Conservation (phyloP, 805 yeast species). For the Wickerhamomyces xylosicus region DNA sequence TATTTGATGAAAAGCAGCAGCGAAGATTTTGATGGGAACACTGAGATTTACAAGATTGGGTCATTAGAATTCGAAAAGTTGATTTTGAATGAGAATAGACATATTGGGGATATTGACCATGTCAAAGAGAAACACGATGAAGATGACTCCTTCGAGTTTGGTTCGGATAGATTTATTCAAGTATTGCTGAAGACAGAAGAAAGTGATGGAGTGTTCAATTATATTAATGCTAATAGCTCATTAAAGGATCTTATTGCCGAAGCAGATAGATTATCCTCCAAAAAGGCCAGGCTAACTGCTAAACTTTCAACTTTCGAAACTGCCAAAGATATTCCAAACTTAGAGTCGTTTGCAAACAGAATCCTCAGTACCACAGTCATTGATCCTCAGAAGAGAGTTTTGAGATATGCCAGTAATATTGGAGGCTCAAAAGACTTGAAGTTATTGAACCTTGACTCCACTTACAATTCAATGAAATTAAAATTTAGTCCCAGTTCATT, state of each 20-base stretch:
- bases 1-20: constrained; percentile 1
- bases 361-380: constrained; percentile 8
- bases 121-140: constrained; percentile 10
- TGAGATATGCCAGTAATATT: constrained; percentile 2
- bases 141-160: constrained; percentile 43
- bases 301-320: constrained; percentile 15
- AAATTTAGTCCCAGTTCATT: background rate
- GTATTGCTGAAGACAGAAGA: constrained; percentile 23
- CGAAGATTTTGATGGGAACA: constrained; percentile 4
- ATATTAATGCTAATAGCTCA: constrained; percentile 13
- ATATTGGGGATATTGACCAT: constrained; percentile 23
- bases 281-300: constrained; percentile 13
- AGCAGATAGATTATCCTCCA: constrained; percentile 12
- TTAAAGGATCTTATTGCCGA: constrained; percentile 16
- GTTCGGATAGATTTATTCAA: constrained; percentile 49
- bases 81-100: too few species aligned
- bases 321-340: constrained; percentile 6
- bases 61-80: constrained; percentile 25
- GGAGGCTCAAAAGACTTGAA: constrained; percentile 9
- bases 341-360: constrained; percentile 1
- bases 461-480: constrained; percentile 8
- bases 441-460: constrained; percentile 3
- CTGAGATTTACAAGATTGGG: constrained; percentile 19
- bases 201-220: constrained; percentile 14
- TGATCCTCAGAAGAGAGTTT: constrained; percentile 8